These are phyloP conservation scores for Leptographium lundbergii DNA, from an alignment of 2,329 filamentous ascomycete species.

Conservation along the genomic window DNA sequence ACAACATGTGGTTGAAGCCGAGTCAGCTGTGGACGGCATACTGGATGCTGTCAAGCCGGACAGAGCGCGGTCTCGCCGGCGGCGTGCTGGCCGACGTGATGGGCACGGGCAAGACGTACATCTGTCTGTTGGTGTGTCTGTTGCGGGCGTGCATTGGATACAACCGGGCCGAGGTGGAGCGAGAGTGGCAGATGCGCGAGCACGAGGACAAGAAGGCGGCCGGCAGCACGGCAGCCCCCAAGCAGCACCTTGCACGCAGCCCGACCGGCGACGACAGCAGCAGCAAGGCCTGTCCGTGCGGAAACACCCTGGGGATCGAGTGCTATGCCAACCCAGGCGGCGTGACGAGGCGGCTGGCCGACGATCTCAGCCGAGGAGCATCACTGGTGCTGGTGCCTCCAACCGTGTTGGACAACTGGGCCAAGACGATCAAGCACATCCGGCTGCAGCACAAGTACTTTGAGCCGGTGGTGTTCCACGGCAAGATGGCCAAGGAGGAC, in stretches of 20 bases:
- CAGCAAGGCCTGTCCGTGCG: constrained; percentile 9
- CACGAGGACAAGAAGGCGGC: constrained; percentile 7
- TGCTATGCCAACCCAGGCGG: constrained; percentile 14
- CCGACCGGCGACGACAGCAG: background rate
- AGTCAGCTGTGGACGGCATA: constrained; percentile 14
- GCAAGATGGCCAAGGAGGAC: constrained; percentile 11
- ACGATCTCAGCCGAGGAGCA: constrained; percentile 10
- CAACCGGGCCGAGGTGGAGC: constrained; percentile 14
- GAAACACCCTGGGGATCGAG: constrained; percentile 12
- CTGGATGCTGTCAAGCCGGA: constrained; percentile 13
- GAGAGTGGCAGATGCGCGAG: constrained; percentile 12
- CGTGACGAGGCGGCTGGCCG: constrained; percentile 12
- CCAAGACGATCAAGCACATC: constrained; percentile 9
- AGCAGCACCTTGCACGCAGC: constrained; percentile 7
- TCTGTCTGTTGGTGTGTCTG: constrained; percentile 10
- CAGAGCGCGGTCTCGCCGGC: constrained; percentile 10
- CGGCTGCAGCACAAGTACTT: constrained; percentile 9
- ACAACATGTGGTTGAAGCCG: constrained; percentile 12
- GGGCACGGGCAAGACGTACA: constrained; percentile 15
- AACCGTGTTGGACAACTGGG: constrained; percentile 14
- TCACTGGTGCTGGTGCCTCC: constrained; percentile 12
- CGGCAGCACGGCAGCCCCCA: constrained; percentile 1
- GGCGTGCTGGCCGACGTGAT: constrained; percentile 15
- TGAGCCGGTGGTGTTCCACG: constrained; percentile 13
- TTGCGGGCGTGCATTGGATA: constrained; percentile 11